Base-by-base conservation (phyloP, 169 alveolate species). In the Toxoplasma gondii region DNA sequence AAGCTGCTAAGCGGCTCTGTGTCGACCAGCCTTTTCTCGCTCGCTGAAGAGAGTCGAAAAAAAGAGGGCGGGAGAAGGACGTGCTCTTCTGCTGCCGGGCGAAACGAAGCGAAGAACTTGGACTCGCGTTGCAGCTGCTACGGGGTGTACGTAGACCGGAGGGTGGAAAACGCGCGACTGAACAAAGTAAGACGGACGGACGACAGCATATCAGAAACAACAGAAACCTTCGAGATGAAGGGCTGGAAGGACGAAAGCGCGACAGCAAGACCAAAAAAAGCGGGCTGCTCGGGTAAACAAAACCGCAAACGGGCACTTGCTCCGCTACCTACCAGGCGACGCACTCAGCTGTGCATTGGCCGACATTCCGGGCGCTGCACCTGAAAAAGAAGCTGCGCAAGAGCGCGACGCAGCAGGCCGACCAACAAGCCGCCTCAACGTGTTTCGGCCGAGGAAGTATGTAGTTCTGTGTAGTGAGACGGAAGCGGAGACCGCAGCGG, bases 381-480 rank as follows among this genome's bases (percentile, higher is more conserved):
- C 74, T 10, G 74, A 16, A 16, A 64, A 22, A 64, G 74, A 12
- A 1, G 29, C 9, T 16, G n/a, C 74, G 58, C 58, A 49, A 49
- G 34, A 64, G 74, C 74, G 74, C 74, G 74, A 64, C 74, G 74
- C 74, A 64, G n/a, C 74, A 64, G n/a, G 74, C 74, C n/a, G 74
- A 64, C 74, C 74, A 27, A 16, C 74, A 16, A 22, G 74, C 74
- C 74, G n/a, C 74, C n/a, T 64, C 74, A 4, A 12, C 58, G 58
- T 12, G 58, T 49, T 4, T 49, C 12, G 58, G 58, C 58, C 12
- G 58, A 4, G 12, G 58, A n/a, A n/a, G n/a, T n/a, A 12, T 12
- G 12, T 4, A 49, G 58, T 12, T 49, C 58, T 7, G 22, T 7
- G 12, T 49, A 12, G 4, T 49, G 58, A 49, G 58, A 49, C 58